phyloP scores from a whole-genome alignment of 768 basidiomycete species.

The Crassisporium funariophilum region DNA sequence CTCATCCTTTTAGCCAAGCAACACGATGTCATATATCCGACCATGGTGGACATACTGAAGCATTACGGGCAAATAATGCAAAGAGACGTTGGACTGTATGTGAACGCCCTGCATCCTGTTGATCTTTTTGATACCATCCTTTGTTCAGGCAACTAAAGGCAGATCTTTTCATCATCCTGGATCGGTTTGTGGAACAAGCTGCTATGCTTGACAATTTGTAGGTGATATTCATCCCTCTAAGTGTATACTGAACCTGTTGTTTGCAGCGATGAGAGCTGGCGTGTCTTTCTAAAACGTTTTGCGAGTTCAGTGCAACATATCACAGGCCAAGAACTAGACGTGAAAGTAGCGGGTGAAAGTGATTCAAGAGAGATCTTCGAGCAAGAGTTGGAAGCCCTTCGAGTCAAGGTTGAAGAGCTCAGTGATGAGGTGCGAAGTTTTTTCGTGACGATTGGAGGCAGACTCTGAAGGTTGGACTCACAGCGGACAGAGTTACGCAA shows the following conservation, averaged over 20 bases:
- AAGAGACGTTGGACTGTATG: conserved; percentile 62
- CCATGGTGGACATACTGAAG: conserved; percentile 61
- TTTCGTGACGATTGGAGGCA: too few species aligned
- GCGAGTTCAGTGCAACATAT: conserved; percentile 62
- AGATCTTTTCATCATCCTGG: conserved; percentile 58
- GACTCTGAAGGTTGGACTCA: too few species aligned
- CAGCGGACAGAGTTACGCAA: conserved; percentile 55
- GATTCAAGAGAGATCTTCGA: conserved; percentile 46
- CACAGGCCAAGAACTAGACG: conserved; percentile 64
- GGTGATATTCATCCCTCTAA: conserved; percentile 20
- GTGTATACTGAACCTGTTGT: conserved; percentile 1
- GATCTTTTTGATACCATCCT: conserved; percentile 3
- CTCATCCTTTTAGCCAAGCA: conserved; percentile 61
- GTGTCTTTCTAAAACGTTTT: conserved; percentile 60
- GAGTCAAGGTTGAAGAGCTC: conserved; percentile 61
- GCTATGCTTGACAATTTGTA: conserved; percentile 65
- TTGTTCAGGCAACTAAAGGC: conserved; percentile 59
- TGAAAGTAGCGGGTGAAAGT: conserved; percentile 42
- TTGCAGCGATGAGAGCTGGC: conserved; percentile 69
- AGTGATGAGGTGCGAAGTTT: conserved; percentile 57
- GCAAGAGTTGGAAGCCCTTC: conserved; percentile 63
- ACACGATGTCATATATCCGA: conserved; percentile 62
- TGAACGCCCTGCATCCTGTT: conserved; percentile 6
- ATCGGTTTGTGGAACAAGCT: conserved; percentile 67
- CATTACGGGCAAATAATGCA: conserved; percentile 59